Conservation (phyloP, 2,329 filamentous ascomycete genomes). For the Diaporthe destruens region DNA sequence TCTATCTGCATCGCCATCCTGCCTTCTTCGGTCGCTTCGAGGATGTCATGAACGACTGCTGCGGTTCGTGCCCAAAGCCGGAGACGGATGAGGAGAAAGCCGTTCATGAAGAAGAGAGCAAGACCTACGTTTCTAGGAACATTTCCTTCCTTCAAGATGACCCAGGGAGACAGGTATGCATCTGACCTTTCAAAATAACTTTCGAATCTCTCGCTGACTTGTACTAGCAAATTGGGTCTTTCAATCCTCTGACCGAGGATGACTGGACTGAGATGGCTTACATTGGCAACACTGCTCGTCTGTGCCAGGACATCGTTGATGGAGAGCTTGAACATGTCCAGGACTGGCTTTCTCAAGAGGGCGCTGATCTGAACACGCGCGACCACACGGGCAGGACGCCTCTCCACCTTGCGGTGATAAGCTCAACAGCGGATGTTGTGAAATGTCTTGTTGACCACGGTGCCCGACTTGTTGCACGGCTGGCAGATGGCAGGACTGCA, state of each 20-base stretch:
- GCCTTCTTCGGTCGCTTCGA: conserved; percentile 84
- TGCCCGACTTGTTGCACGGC: conserved; percentile 77
- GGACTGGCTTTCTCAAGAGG: conserved; percentile 76
- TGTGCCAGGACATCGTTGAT: conserved; percentile 87
- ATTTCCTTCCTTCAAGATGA: conserved; percentile 84
- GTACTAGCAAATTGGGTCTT: conserved; percentile 68
- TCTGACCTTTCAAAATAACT: not conserved
- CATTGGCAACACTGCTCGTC: conserved; percentile 79
- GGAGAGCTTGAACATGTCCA: conserved; percentile 77
- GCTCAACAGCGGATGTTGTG: conserved; percentile 77
- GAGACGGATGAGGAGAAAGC: conserved; percentile 78
- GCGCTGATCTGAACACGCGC: conserved; percentile 76
- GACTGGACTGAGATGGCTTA: conserved; percentile 96
- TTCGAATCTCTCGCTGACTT: not conserved
- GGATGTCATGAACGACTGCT: conserved; percentile 85
- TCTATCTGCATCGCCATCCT: conserved; percentile 85
- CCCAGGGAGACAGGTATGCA: conserved; percentile 76
- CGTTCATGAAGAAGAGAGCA: conserved; percentile 77
- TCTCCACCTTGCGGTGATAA: conserved; percentile 79
- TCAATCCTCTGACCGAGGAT: conserved; percentile 83
- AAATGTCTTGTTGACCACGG: conserved; percentile 78
- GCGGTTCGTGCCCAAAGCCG: conserved; percentile 80
- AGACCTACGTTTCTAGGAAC: conserved; percentile 81
- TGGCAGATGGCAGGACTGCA: conserved; percentile 84
- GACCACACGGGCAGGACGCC: conserved; percentile 85